These are phyloP conservation scores for Amanita jacksonii DNA, from an alignment of 768 basidiomycete species.

Conservation along the genomic window DNA sequence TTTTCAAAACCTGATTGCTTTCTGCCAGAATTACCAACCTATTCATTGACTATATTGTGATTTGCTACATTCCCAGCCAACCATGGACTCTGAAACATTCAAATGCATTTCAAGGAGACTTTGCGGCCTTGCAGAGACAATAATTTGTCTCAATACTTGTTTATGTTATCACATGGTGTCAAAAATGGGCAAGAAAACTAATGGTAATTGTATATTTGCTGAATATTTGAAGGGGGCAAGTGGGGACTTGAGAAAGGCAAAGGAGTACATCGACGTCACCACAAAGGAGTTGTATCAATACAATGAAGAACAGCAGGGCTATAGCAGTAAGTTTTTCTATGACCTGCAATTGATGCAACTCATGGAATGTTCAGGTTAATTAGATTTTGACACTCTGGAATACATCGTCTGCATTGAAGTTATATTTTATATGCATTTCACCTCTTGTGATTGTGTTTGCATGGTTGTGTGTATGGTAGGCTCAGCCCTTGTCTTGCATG, in stretches of 20 bases:
- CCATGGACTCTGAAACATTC: constrained; percentile 3
- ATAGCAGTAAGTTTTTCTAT: not conserved
- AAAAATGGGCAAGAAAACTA: not conserved
- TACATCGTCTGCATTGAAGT: too few species aligned
- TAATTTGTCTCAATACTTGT: not conserved
- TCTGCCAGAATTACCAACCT: not conserved
- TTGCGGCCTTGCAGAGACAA: not conserved
- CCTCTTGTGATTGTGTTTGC: too few species aligned
- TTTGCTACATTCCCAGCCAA: not conserved
- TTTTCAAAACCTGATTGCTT: not conserved
- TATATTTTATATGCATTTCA: too few species aligned
- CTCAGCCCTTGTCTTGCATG: too few species aligned
- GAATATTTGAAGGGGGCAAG: constrained; percentile 4
- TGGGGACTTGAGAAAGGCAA: not conserved
- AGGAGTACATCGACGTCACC: not conserved
- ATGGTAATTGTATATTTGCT: not conserved
- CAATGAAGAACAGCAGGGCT: not conserved
- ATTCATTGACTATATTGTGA: not conserved
- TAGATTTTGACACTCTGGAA: too few species aligned
- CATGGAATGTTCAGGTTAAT: too few species aligned
- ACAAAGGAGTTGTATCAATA: not conserved
- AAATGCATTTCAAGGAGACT: constrained; percentile 1
- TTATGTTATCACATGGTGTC: not conserved
- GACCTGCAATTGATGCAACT: too few species aligned
- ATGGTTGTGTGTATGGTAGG: too few species aligned